Base-by-base conservation (phyloP, 345 rosid species). In the Brassica rapa region DNA sequence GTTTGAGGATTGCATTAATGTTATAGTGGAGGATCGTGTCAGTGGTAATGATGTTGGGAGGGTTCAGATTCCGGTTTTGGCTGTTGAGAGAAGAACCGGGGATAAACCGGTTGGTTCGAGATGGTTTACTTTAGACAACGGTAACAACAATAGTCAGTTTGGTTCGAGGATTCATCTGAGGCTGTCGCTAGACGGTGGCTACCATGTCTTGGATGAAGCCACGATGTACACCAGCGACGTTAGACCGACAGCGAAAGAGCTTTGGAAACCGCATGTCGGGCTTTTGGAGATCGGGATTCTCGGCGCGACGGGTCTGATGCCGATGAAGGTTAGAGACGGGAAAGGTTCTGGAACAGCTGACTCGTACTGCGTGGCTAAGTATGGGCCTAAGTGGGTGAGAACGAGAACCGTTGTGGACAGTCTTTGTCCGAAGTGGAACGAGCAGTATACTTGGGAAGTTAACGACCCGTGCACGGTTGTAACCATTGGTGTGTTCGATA, bases 381-480 rank as follows among this genome's bases (percentile, higher is more conserved):
- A 89, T 39, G 96, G 93, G 8, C 89, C 86, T 77, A 90, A 90
- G 77, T 90, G 96, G 93, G 87, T 90, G 37, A 77, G 96, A 72
- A 89, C 96, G 3, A 72, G 93, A 57, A 90, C 96, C 0, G 88
- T 82, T 46, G 88, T 87, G 3, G 93, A 90, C 66, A 83, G 85
- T 70, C 70, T 87, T 70, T 80, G 85, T 10, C 96, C 91, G 0
- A 90, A 86, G 77, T 90, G 95, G 95, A 90, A 90, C 9, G 92
- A 90, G 83, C 95, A 90, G 75, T 90, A 88, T 64, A 88, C 89
- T 12, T 88, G 89, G 89, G 92, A 90, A 77, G 92, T 90, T 30
- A 83, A 78, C 68, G 92, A 90, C 76, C 92, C 92, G 33, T 88
- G 91, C 83, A 90, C 92, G 0, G 91, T 90, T 35, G 78, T 88